These are phyloP conservation scores for Fusarium sp. DNA, from an alignment of 2,329 filamentous ascomycete species.

Conservation along the genomic window DNA sequence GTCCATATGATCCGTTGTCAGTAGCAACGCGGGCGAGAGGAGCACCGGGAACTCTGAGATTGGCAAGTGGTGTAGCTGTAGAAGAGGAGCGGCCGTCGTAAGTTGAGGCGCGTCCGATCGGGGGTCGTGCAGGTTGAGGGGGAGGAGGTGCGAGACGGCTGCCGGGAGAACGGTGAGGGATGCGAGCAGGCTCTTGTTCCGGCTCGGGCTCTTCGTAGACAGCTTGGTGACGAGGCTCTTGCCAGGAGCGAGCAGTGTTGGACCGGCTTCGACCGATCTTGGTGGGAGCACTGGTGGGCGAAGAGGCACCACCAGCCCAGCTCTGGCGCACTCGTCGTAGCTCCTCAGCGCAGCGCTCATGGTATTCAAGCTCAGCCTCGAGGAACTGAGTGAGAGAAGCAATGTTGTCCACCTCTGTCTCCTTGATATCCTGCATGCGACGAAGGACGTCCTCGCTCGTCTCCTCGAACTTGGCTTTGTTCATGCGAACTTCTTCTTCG, in stretches of 20 bases:
- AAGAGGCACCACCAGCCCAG: constrained; percentile 53
- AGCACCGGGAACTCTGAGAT: constrained; percentile 45
- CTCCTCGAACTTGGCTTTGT: constrained; percentile 97
- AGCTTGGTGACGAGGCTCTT: constrained; percentile 53
- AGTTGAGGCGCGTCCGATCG: constrained; percentile 54
- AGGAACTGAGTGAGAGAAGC: constrained; percentile 83
- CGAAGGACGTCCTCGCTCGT: constrained; percentile 90
- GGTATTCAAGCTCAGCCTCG: constrained; percentile 89
- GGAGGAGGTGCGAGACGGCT: constrained; percentile 51
- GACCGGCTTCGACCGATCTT: constrained; percentile 56
- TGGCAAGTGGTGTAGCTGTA: constrained; percentile 43
- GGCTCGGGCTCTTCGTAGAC: constrained; percentile 52
- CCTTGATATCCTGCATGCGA: constrained; percentile 96
- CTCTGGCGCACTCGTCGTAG: constrained; percentile 67
- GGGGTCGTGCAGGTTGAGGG: constrained; percentile 53
- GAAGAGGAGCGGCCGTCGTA: constrained; percentile 50
- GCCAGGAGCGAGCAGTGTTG: constrained; percentile 62
- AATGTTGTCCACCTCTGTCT: constrained; percentile 86
- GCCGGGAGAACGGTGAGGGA: constrained; percentile 58
- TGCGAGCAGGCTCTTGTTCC: constrained; percentile 52
- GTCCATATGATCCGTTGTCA: constrained; percentile 45
- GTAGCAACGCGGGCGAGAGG: constrained; percentile 61
- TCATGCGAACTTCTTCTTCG: constrained; percentile 89
- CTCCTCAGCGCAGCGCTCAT: constrained; percentile 90
- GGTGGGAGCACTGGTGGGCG: constrained; percentile 36